Evolutionary conservation across 305 asterid genomes (phyloP).

Genomic region (Fraxinus platypoda): DNA sequence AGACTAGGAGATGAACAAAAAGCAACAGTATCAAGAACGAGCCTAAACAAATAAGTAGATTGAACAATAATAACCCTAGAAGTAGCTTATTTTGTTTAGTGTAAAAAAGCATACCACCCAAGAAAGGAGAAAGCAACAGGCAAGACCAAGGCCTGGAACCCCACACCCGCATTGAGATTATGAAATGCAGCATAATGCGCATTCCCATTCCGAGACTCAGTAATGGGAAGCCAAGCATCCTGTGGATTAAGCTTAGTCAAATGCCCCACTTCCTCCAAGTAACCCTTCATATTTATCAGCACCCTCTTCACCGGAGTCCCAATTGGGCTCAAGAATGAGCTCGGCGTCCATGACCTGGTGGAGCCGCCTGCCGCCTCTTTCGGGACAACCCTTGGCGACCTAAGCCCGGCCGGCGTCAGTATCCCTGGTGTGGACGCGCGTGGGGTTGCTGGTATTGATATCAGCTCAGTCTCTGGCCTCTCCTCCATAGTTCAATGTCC

Average conservation of each 20-base stretch:
- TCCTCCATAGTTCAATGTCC: conserved; percentile 56
- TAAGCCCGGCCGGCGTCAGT: conserved; percentile 76
- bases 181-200: conserved; percentile 96
- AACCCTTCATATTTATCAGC: conserved; percentile 81
- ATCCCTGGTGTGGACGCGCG: conserved; percentile 93
- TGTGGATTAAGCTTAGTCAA: conserved; percentile 92
- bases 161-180: conserved; percentile 90
- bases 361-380: conserved; percentile 25
- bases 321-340: conserved; percentile 90
- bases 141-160: conserved; percentile 83
- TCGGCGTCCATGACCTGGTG: conserved; percentile 93
- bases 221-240: conserved; percentile 98
- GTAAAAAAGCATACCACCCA: conserved; percentile 59
- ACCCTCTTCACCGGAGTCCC: conserved; percentile 97
- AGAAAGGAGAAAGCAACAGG: conserved; percentile 95
- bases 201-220: conserved; percentile 93
- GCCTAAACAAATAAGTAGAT: not conserved
- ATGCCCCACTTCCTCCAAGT: conserved; percentile 91
- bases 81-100: not conserved
- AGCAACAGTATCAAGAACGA: not conserved
- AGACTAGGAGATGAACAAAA: not conserved
- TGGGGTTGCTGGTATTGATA: conserved; percentile 92
- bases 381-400: conserved; percentile 64
- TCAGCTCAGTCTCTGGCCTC: conserved; percentile 81
- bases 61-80: not conserved